These are phyloP conservation scores for Nymphaea thermarum DNA, from an alignment of 164 flowering plant species.

Conservation along the genomic window DNA sequence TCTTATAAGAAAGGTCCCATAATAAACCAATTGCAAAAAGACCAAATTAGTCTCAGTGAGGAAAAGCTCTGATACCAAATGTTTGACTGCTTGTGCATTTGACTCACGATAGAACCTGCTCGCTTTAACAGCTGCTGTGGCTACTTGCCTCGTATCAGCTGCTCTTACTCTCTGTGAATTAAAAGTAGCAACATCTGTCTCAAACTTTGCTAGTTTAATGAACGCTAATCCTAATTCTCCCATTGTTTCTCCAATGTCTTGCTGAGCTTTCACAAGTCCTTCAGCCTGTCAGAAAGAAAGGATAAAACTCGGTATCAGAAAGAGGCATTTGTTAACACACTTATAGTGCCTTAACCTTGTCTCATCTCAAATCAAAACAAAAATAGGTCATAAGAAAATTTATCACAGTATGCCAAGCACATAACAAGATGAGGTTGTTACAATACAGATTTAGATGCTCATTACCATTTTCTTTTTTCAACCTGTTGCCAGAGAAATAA, in stretches of 20 bases:
- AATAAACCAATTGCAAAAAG: background rate
- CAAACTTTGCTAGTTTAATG: constrained; percentile 79
- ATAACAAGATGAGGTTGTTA: too few relatives aligned
- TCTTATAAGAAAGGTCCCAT: background rate
- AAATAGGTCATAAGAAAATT: too few relatives aligned
- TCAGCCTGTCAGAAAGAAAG: constrained; percentile 51
- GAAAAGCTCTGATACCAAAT: constrained; percentile 50
- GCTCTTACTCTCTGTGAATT: constrained; percentile 47
- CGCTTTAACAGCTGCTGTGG: constrained; percentile 90
- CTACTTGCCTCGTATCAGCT: constrained; percentile 56
- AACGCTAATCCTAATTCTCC: constrained; percentile 85
- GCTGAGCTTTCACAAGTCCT: constrained; percentile 84
- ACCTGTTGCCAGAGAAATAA: too few relatives aligned
- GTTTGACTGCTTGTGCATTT: constrained; percentile 83
- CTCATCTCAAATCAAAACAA: too few relatives aligned
- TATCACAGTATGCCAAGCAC: too few relatives aligned
- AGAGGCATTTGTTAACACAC: too few relatives aligned
- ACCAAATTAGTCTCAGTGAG: too few relatives aligned
- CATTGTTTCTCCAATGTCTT: constrained; percentile 93
- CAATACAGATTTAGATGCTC: too few relatives aligned
- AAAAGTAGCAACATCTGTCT: constrained; percentile 58
- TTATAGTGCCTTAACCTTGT: too few relatives aligned
- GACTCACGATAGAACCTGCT: constrained; percentile 80
- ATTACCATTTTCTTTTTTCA: too few relatives aligned
- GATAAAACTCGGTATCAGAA: background rate